Evolutionary conservation across 2,329 filamentous ascomycete genomes (phyloP).

Genomic region (Calonectria hongkongensis): DNA sequence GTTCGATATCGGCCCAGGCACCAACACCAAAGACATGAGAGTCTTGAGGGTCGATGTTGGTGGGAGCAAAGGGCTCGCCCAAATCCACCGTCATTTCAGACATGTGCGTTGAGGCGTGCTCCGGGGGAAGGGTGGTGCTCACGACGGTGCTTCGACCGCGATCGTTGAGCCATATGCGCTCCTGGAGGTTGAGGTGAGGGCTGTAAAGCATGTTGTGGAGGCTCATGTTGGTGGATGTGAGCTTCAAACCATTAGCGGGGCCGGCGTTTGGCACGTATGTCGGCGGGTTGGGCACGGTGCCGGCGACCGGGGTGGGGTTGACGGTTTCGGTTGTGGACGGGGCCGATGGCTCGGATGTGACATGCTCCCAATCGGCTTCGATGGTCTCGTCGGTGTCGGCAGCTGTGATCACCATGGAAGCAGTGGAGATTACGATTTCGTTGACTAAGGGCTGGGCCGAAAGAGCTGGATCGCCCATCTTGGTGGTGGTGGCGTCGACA

Average conservation of each 20-base stretch:
- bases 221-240: constrained; percentile 24
- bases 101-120: constrained; percentile 33
- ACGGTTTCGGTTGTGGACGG: constrained; percentile 17
- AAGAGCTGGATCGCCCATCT: constrained; percentile 33
- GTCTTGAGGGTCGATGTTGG: constrained; percentile 31
- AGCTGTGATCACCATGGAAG: not conserved
- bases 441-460: not conserved
- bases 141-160: constrained; percentile 32
- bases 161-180: constrained; percentile 18
- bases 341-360: constrained; percentile 28
- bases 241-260: not conserved
- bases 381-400: constrained; percentile 33
- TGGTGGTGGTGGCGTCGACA: constrained; percentile 40
- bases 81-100: constrained; percentile 42
- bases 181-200: not conserved
- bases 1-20: constrained; percentile 48
- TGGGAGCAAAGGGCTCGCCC: constrained; percentile 37
- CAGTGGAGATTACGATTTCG: not conserved
- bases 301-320: constrained; percentile 9
- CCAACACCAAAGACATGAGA: constrained; percentile 46
- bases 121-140: constrained; percentile 39
- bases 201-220: constrained; percentile 23
- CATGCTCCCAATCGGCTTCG: constrained; percentile 2
- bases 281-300: constrained; percentile 6
- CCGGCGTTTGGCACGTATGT: not conserved